Evolutionary conservation across 2,329 filamentous ascomycete species (phyloP).

Genomic region (Alternaria tenuissima): DNA sequence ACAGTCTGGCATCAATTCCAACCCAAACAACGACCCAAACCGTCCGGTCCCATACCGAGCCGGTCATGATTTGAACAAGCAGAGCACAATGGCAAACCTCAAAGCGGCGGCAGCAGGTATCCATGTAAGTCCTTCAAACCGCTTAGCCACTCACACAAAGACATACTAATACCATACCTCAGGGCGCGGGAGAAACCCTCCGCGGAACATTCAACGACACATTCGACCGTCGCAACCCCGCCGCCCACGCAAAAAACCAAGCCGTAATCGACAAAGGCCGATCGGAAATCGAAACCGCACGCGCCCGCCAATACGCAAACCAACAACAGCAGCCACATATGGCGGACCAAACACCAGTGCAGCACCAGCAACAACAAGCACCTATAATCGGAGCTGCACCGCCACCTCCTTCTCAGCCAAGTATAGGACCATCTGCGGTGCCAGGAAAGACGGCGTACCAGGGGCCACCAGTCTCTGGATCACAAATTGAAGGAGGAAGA

Average conservation of each 20-base stretch:
- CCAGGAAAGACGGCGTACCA: slow-evolving; percentile 23
- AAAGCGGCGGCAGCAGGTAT: slow-evolving; percentile 48
- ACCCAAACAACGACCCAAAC: slow-evolving; percentile 20
- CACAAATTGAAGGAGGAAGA: slow-evolving; percentile 31
- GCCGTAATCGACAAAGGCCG: slow-evolving; percentile 43
- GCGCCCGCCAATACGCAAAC: slow-evolving; percentile 14
- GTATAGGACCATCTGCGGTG: neutral
- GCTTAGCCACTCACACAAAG: neutral
- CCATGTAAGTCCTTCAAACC: slow-evolving; percentile 36
- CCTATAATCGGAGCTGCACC: neutral
- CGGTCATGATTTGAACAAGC: slow-evolving; percentile 36
- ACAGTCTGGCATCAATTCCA: slow-evolving; percentile 11
- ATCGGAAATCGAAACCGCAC: slow-evolving; percentile 41
- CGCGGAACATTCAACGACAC: slow-evolving; percentile 46
- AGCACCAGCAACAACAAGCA: slow-evolving; percentile 5
- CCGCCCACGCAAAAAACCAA: slow-evolving; percentile 45
- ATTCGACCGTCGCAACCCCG: slow-evolving; percentile 42
- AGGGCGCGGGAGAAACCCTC: slow-evolving; percentile 49
- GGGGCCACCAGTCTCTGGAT: slow-evolving; percentile 34
- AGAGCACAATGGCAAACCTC: slow-evolving; percentile 44
- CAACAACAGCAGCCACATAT: slow-evolving; percentile 10
- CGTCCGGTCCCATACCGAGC: slow-evolving; percentile 33
- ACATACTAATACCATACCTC: slow-evolving; percentile 8
- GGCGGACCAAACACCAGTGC: slow-evolving; percentile 15
- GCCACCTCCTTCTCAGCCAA: neutral